Conservation (phyloP, 345 rosid species). For the Anastatica hierochuntica region DNA sequence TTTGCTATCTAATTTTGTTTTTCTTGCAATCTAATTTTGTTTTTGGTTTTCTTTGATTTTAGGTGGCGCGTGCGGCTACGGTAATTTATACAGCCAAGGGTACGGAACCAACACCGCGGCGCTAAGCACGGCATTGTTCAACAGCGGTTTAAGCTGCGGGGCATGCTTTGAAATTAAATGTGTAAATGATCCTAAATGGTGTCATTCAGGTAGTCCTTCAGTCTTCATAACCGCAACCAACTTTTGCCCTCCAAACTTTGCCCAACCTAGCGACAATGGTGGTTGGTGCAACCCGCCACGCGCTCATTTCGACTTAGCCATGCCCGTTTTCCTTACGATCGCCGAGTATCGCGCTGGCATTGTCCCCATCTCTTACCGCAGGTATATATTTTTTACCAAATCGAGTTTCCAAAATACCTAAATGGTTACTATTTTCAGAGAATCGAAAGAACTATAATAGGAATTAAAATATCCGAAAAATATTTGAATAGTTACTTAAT, state of each 20-base stretch:
- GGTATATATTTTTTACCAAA: no score
- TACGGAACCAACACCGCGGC: slow-evolving; percentile 45
- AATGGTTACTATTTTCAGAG: no score
- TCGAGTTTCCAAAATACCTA: no score
- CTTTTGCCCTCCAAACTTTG: slow-evolving; percentile 56
- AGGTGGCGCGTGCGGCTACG: no score
- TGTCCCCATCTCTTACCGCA: slow-evolving; percentile 48
- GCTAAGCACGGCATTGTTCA: slow-evolving; percentile 37
- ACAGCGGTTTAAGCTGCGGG: slow-evolving; percentile 58
- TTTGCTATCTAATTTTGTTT: no score
- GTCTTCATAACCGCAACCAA: slow-evolving; percentile 62
- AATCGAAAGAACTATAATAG: no score
- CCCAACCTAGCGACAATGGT: slow-evolving; percentile 47
- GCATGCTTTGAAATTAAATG: slow-evolving; percentile 70
- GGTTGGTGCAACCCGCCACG: slow-evolving; percentile 93
- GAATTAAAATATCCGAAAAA: no score
- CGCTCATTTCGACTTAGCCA: slow-evolving; percentile 30
- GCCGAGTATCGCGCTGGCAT: slow-evolving; percentile 69
- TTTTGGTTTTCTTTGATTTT: neutral
- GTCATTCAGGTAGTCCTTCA: slow-evolving; percentile 57
- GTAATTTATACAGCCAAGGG: slow-evolving; percentile 55
- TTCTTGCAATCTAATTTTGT: neutral
- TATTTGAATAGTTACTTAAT: no score
- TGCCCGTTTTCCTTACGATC: slow-evolving; percentile 31
- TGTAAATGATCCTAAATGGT: slow-evolving; percentile 50